Conservation (phyloP, 2,329 filamentous ascomycete genomes). For the Pezicula rhizophila region DNA sequence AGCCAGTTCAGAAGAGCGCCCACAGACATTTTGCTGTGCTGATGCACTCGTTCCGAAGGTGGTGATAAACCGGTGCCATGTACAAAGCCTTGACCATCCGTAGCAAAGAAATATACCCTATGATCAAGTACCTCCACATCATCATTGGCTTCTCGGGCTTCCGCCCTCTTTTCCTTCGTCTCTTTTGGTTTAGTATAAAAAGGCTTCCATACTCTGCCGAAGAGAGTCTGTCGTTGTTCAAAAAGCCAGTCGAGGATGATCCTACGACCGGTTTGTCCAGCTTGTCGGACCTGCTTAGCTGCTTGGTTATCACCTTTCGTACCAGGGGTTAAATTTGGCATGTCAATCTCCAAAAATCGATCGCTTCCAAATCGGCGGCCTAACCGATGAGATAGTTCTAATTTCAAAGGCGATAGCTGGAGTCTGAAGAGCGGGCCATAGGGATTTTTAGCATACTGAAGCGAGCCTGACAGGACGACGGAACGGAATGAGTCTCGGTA, state of each 20-base stretch:
- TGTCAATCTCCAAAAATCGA: slow-evolving; percentile 49
- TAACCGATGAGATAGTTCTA: slow-evolving; percentile 46
- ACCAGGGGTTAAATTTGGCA: slow-evolving; percentile 37
- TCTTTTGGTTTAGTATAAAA: slow-evolving; percentile 22
- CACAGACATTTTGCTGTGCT: slow-evolving; percentile 26
- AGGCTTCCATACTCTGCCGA: slow-evolving; percentile 21
- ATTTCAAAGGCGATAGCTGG: slow-evolving; percentile 39
- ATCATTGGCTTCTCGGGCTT: slow-evolving; percentile 28
- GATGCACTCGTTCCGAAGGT: not conserved
- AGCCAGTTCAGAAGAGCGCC: slow-evolving; percentile 46
- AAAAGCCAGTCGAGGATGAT: slow-evolving; percentile 36
- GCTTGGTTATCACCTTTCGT: slow-evolving; percentile 14
- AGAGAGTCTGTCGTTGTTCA: slow-evolving; percentile 18
- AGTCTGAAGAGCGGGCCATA: slow-evolving; percentile 39
- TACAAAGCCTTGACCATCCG: slow-evolving; percentile 31
- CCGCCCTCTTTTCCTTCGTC: slow-evolving; percentile 30
- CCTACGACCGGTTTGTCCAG: slow-evolving; percentile 27
- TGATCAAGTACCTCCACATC: slow-evolving; percentile 30
- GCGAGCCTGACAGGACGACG: slow-evolving; percentile 37
- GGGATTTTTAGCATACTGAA: slow-evolving; percentile 31
- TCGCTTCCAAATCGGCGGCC: slow-evolving; percentile 51
- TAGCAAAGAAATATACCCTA: slow-evolving; percentile 49
- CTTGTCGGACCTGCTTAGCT: slow-evolving; percentile 23
- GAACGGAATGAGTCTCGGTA: slow-evolving; percentile 29
- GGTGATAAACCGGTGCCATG: not conserved